These are phyloP conservation scores for Chalaropsis thielavioides DNA, from an alignment of 2,329 filamentous ascomycete genomes.

Conservation along the genomic window DNA sequence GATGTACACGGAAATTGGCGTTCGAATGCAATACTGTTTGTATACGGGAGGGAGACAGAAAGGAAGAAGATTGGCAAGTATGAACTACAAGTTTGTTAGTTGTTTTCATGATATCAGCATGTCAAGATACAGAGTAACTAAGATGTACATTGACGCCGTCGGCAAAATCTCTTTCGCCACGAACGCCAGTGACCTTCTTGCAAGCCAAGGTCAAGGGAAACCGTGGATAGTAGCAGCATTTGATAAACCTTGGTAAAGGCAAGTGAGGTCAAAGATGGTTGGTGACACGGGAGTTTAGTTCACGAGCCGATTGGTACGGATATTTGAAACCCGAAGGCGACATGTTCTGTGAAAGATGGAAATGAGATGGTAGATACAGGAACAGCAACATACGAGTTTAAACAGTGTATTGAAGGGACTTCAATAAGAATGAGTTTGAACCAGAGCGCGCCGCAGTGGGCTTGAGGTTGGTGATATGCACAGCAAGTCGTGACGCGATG, in stretches of 20 bases:
- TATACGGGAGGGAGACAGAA: not conserved
- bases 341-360: not conserved
- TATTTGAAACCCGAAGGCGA: not conserved
- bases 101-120: not conserved
- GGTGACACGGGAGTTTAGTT: not conserved
- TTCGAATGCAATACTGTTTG: not conserved
- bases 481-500: not conserved
- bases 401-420: not conserved
- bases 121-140: not conserved
- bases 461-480: not conserved
- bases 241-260: not conserved
- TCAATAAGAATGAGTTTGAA: not conserved
- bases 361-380: not conserved
- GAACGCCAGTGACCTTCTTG: not conserved
- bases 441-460: not conserved
- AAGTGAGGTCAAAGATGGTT: not conserved
- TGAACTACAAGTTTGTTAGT: not conserved
- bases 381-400: not conserved
- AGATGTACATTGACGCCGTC: not conserved
- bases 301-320: not conserved
- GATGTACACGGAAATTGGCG: not conserved
- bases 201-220: not conserved
- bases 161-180: not conserved
- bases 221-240: not conserved
- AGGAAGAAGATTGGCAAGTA: not conserved